Evolutionary conservation across 306 rosid genomes (phyloP).

Genomic region (Lathyrus oleraceus): DNA sequence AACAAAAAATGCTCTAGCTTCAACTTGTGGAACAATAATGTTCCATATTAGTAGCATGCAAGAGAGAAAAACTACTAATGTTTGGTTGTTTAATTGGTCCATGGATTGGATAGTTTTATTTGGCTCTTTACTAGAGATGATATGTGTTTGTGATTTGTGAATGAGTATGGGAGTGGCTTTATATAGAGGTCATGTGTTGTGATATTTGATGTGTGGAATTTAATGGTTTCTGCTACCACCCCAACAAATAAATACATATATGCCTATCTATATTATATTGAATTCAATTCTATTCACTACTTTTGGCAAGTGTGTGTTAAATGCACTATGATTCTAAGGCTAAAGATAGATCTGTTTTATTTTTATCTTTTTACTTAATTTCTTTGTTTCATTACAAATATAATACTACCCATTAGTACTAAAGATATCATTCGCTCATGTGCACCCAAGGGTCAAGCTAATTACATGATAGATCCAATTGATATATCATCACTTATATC

Average conservation of each 20-base stretch:
- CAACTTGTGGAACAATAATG: constrained; percentile 29
- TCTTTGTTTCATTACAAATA: not conserved
- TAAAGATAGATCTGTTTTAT: not conserved
- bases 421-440: too few species aligned
- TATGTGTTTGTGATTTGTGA: not conserved
- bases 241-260: constrained; percentile 1
- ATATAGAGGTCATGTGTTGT: constrained; percentile 36
- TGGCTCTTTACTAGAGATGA: not conserved
- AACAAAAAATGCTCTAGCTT: constrained; percentile 70
- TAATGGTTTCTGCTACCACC: constrained; percentile 40
- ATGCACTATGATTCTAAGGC: constrained; percentile 26
- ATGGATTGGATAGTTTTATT: not conserved
- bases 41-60: not conserved
- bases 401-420: not conserved
- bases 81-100: constrained; percentile 22
- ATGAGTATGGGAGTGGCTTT: constrained; percentile 13
- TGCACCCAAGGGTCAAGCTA: too few species aligned
- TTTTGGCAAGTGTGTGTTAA: constrained; percentile 22
- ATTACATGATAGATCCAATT: too few species aligned
- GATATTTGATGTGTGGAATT: constrained; percentile 33
- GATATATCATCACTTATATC: too few species aligned
- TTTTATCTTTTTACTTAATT: not conserved
- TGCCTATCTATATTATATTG: not conserved
- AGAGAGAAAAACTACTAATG: constrained; percentile 1
- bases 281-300: constrained; percentile 24